Percentiles rank a stretch among this genome's conserved stretches.
These are phyloP conservation scores for Lentinula novae-zelandiae DNA, from an alignment of 1,284 basidiomycete species.

Conservation along the genomic window DNA sequence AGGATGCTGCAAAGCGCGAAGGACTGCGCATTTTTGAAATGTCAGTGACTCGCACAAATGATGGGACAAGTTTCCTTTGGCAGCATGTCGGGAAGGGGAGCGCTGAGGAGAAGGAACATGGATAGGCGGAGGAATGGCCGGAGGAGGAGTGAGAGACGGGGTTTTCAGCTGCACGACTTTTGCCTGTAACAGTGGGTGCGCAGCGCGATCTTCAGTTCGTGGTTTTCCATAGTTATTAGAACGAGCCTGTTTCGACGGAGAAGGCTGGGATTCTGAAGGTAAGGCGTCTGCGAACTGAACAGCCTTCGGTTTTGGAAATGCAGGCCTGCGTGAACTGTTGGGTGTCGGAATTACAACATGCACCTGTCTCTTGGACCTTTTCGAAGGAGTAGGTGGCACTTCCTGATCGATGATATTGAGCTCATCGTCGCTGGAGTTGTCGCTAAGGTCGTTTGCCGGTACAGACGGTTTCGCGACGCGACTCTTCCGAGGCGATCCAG, in stretches of 20 bases:
- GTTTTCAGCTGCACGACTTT: slow-evolving; percentile 1
- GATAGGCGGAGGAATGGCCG: background rate
- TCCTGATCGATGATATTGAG: background rate
- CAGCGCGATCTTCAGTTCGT: background rate
- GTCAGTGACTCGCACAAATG: slow-evolving; percentile 25
- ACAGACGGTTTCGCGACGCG: background rate
- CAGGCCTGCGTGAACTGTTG: background rate
- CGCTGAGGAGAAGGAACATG: background rate
- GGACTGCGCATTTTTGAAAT: slow-evolving; percentile 56
- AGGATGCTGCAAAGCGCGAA: slow-evolving; percentile 43
- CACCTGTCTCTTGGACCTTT: background rate
- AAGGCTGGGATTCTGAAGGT: background rate
- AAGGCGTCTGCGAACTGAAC: background rate
- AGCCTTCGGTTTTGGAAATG: background rate
- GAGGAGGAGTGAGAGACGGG: slow-evolving; percentile 10
- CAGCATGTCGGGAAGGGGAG: background rate
- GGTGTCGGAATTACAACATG: background rate
- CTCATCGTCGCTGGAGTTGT: slow-evolving; percentile 1
- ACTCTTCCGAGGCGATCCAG: background rate
- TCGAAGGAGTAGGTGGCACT: background rate
- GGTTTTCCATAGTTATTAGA: background rate
- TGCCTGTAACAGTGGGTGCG: background rate
- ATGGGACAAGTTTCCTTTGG: background rate
- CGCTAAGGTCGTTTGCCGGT: background rate
- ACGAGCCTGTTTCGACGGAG: background rate